Evolutionary conservation across 176 grass and related monocot genomes (phyloP).

Genomic region (Neostapfia colusana): DNA sequence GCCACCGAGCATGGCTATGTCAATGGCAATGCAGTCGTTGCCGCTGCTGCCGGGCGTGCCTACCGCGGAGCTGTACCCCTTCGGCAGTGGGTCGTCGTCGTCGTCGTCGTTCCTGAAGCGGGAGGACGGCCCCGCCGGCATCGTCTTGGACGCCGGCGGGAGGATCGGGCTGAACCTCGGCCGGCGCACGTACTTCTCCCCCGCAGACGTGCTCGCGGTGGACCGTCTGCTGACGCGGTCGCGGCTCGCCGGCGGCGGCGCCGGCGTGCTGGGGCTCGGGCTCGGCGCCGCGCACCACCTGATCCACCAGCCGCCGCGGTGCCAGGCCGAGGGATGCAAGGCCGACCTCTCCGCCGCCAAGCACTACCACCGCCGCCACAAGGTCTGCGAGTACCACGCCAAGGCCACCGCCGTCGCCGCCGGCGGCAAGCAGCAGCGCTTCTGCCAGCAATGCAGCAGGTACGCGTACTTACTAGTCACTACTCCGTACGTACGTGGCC

Average conservation of each 20-base stretch:
- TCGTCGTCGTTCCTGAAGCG: constrained; percentile 49
- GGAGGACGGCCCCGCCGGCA: constrained; percentile 31
- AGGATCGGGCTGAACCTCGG: constrained; percentile 78
- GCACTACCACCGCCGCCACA: constrained; percentile 95
- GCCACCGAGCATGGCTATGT: constrained; percentile 40
- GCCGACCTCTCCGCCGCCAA: constrained; percentile 78
- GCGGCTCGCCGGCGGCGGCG: constrained; percentile 9
- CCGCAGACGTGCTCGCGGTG: constrained; percentile 54
- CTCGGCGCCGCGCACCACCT: constrained; percentile 41
- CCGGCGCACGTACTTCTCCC: constrained; percentile 74
- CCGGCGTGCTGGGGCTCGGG: constrained; percentile 42
- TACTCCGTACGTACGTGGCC: too few relatives aligned
- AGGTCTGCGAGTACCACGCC: constrained; percentile 96
- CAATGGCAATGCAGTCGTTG: constrained; percentile 12
- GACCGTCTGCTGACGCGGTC: constrained; percentile 54
- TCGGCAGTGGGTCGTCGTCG: constrained; percentile 9
- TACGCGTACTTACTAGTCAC: background rate
- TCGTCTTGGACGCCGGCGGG: constrained; percentile 20
- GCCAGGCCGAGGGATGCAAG: constrained; percentile 88
- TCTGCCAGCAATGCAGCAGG: constrained; percentile 97
- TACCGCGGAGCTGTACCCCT: constrained; percentile 27
- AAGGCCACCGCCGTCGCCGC: constrained; percentile 71
- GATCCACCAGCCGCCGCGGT: constrained; percentile 64
- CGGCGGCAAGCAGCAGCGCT: constrained; percentile 76
- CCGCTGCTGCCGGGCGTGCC: constrained; percentile 9